Percentiles rank a stretch among this genome's conserved stretches.
These are phyloP conservation scores for Aspergillus novoparasiticus DNA, from an alignment of 2,329 filamentous ascomycete species.

Conservation along the genomic window DNA sequence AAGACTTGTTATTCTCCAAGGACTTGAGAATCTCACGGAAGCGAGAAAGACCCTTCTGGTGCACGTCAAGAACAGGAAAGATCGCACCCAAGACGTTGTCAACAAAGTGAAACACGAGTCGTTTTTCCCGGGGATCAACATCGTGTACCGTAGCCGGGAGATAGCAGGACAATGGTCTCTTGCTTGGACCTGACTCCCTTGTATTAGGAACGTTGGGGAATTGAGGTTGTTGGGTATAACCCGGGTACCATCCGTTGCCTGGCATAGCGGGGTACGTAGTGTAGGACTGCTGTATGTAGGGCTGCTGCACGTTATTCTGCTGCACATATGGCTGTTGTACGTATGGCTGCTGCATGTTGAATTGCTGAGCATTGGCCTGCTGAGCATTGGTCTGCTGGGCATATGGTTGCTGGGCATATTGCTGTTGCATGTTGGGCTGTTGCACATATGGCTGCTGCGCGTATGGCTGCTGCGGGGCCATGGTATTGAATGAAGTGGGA, in stretches of 20 bases:
- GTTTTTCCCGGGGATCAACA: conserved; percentile 80
- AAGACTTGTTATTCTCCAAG: conserved; percentile 85
- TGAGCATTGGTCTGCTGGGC: too few relatives aligned
- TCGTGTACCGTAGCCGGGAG: conserved; percentile 71
- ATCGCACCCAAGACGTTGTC: conserved; percentile 81
- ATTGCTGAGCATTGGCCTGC: too few relatives aligned
- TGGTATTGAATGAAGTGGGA: background rate
- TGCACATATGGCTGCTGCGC: background rate
- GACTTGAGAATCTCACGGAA: conserved; percentile 82
- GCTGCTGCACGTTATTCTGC: too few relatives aligned
- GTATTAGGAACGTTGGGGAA: background rate
- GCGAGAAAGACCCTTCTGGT: conserved; percentile 78
- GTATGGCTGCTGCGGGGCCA: conserved; percentile 4
- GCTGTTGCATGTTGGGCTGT: background rate
- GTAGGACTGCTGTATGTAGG: background rate
- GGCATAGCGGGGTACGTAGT: background rate
- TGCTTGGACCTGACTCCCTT: background rate
- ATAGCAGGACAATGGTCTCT: conserved; percentile 39
- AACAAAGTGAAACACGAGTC: conserved; percentile 85
- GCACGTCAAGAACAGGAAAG: conserved; percentile 87
- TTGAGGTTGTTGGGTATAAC: background rate
- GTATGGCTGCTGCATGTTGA: background rate
- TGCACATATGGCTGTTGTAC: background rate
- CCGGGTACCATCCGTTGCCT: background rate
- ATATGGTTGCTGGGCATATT: background rate